Percentiles rank a stretch among this genome's conserved stretches.
Evolutionary conservation across 2,329 filamentous ascomycete genomes (phyloP).

Genomic region (Pseudogymnoascus sp.): DNA sequence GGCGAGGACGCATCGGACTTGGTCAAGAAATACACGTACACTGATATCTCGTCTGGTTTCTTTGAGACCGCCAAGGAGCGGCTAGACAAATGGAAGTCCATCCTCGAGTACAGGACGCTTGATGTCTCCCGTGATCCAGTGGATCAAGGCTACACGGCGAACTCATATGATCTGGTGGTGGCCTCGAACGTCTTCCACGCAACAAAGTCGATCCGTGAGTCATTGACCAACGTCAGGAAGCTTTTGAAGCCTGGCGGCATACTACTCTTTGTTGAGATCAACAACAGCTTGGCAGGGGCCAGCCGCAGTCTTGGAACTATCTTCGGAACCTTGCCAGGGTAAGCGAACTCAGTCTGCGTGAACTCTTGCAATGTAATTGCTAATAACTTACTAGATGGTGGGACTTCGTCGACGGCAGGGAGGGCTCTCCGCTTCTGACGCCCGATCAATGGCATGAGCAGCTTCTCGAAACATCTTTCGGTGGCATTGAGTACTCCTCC

Average conservation of each 20-base stretch:
- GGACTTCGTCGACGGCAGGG: neutral
- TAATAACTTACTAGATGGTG: neutral
- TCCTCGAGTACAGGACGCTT: slow-evolving; percentile 27
- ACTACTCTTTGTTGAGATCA: slow-evolving; percentile 12
- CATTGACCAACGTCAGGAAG: slow-evolving; percentile 16
- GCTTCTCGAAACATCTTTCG: neutral
- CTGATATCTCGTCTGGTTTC: slow-evolving; percentile 23
- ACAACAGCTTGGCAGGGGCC: neutral
- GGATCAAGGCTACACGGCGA: slow-evolving; percentile 28
- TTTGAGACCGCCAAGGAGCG: slow-evolving; percentile 26
- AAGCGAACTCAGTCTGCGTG: neutral
- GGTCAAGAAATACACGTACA: slow-evolving; percentile 19
- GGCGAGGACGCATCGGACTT: slow-evolving; percentile 1
- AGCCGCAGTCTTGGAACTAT: neutral
- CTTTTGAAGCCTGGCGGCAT: slow-evolving; percentile 17
- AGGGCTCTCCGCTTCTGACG: neutral
- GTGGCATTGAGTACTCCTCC: neutral
- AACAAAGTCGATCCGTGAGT: slow-evolving; percentile 14
- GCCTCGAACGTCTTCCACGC: slow-evolving; percentile 23
- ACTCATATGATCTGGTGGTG: slow-evolving; percentile 21
- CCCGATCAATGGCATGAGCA: neutral
- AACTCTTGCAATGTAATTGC: neutral
- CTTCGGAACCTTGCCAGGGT: neutral
- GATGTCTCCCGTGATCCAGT: slow-evolving; percentile 28
- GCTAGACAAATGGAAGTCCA: slow-evolving; percentile 11